A percentile compares a stretch with the other conserved stretches of the same genome.
These are phyloP conservation scores for Echinochloa phyllopogon DNA, from an alignment of 176 grass and related monocot genomes.

Conservation along the genomic window DNA sequence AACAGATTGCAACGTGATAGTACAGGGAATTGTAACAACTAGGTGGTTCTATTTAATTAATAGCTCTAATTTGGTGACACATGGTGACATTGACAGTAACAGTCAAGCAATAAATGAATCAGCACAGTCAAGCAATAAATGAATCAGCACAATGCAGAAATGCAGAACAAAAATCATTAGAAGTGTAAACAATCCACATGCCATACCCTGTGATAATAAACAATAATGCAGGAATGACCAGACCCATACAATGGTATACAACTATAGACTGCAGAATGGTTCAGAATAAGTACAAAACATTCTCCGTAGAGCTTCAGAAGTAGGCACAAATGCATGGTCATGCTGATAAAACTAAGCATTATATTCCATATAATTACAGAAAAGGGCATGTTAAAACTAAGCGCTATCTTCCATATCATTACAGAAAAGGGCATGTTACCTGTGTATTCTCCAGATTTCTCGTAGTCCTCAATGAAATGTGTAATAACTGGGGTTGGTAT, in stretches of 20 bases:
- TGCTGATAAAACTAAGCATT: not conserved
- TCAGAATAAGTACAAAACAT: constrained; percentile 22
- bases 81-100: not conserved
- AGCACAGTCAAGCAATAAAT: not conserved
- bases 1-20: not conserved
- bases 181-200: not conserved
- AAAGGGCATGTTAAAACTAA: constrained; percentile 37
- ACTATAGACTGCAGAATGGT: not conserved
- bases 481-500: constrained; percentile 95
- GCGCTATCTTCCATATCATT: constrained; percentile 7
- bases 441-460: constrained; percentile 94
- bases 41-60: not conserved
- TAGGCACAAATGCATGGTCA: constrained; percentile 3
- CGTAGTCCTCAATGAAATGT: constrained; percentile 92
- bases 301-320: not conserved
- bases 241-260: not conserved
- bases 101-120: no score
- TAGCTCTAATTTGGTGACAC: not conserved
- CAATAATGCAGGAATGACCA: not conserved
- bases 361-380: constrained; percentile 25
- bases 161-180: not conserved
- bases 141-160: not conserved
- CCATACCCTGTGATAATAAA: not conserved
- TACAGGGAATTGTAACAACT: not conserved
- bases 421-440: constrained; percentile 51